Evolutionary conservation across 163 green algal genomes (phyloP).

Genomic region (Scenedesmus sp.): DNA sequence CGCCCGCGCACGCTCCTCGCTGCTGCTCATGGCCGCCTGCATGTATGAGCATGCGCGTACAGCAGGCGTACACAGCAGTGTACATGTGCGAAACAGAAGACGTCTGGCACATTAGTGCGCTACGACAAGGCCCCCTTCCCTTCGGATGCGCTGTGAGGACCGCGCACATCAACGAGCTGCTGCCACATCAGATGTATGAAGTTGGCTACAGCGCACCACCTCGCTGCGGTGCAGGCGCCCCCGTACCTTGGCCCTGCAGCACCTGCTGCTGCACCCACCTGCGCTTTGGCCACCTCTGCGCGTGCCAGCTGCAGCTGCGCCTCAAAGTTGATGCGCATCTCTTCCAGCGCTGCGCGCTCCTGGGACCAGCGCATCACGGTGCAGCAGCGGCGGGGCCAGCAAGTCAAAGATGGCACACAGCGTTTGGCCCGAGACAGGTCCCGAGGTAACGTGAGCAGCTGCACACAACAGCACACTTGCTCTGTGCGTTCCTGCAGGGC

Average conservation of each 20-base stretch:
- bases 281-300: conserved; percentile 71
- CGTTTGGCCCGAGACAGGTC: not conserved
- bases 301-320: conserved; percentile 72
- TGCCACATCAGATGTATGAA: no score
- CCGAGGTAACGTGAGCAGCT: no score
- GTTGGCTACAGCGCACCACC: not conserved
- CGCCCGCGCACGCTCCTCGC: conserved; percentile 70
- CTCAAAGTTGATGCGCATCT: conserved; percentile 81
- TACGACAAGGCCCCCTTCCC: no score
- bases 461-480: not conserved
- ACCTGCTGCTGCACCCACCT: conserved; percentile 4
- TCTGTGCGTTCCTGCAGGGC: not conserved
- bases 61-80: no score
- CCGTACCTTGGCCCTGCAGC: not conserved
- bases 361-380: conserved; percentile 34
- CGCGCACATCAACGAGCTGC: no score
- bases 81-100: no score
- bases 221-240: not conserved
- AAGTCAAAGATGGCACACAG: not conserved
- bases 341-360: conserved; percentile 75
- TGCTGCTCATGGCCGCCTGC: conserved; percentile 72
- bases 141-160: no score
- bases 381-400: not conserved
- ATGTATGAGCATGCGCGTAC: no score
- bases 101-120: no score